These are phyloP conservation scores for Coemansia sp. DNA, from an alignment of 192 early-diverging fungal genomes.

Conservation along the genomic window DNA sequence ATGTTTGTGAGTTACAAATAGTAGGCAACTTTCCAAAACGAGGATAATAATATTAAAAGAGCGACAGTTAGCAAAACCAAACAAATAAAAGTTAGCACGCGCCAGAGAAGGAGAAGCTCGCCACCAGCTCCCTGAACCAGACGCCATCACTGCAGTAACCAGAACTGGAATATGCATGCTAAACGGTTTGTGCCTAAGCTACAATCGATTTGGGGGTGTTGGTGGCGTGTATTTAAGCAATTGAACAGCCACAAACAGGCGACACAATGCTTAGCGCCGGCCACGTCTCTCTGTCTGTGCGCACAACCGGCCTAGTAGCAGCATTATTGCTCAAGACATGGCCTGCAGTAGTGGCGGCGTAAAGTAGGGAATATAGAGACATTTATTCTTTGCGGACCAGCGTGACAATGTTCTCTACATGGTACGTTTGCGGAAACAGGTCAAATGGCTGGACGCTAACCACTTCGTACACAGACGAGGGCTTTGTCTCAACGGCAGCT, in stretches of 20 bases:
- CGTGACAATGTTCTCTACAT: constrained; percentile 69
- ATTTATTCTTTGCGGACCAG: constrained; percentile 57
- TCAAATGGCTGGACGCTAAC: constrained; percentile 68
- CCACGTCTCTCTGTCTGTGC: neutral
- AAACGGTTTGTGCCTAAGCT: neutral
- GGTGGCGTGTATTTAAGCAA: neutral
- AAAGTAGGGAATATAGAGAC: no score
- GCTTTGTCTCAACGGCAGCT: constrained; percentile 23
- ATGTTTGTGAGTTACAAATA: neutral
- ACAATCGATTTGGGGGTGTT: neutral
- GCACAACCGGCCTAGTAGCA: neutral
- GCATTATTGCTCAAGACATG: neutral
- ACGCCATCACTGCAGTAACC: neutral
- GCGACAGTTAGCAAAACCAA: neutral
- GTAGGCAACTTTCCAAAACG: neutral
- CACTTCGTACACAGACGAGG: constrained; percentile 61
- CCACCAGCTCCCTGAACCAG: neutral
- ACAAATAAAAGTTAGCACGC: neutral
- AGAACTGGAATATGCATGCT: neutral
- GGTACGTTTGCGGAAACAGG: constrained; percentile 73
- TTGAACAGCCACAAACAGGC: neutral
- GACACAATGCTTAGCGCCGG: neutral
- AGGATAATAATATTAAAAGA: neutral
- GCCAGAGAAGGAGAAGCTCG: neutral
- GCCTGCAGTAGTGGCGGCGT: neutral